A percentile compares a stretch with the other conserved stretches of the same genome.
Evolutionary conservation across 2,329 filamentous ascomycete genomes (phyloP).

Genomic region (Lasiodiplodia sp.): DNA sequence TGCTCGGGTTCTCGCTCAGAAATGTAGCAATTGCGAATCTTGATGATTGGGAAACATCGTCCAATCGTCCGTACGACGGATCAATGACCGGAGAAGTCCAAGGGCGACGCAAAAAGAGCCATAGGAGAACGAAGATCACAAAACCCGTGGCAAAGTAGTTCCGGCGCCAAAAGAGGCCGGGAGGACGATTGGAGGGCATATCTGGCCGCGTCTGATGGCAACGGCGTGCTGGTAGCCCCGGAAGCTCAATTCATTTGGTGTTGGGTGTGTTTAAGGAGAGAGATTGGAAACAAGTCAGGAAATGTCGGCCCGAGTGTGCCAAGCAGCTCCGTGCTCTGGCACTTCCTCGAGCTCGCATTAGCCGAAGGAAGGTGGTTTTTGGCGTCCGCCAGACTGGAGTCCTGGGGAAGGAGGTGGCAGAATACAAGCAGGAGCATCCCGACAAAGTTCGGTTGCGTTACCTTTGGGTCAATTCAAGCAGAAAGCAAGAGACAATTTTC

Average conservation of each 20-base stretch:
- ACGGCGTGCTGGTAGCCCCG: neutral
- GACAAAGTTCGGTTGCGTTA: neutral
- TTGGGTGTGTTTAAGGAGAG: constrained; percentile 13
- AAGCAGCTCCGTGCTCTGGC: constrained; percentile 4
- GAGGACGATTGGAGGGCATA: constrained; percentile 13
- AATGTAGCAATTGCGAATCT: constrained; percentile 49
- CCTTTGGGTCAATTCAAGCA: neutral
- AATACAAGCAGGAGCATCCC: neutral
- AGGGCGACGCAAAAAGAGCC: neutral
- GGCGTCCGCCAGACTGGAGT: neutral
- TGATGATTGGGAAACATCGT: constrained; percentile 23
- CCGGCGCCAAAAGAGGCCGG: neutral
- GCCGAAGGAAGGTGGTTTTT: neutral
- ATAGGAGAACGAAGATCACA: neutral
- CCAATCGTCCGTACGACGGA: constrained; percentile 21
- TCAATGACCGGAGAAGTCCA: constrained; percentile 6
- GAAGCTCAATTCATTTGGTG: neutral
- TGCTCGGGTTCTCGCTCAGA: constrained; percentile 41
- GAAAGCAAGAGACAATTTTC: neutral
- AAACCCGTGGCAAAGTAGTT: neutral
- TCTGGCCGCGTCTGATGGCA: neutral
- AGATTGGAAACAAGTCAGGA: constrained; percentile 1
- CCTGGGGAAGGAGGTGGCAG: neutral
- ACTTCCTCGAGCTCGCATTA: neutral
- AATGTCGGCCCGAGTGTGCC: constrained; percentile 9